Base-by-base conservation (phyloP, 176 grass and related monocot genomes). In the Cenchrus americanus region DNA sequence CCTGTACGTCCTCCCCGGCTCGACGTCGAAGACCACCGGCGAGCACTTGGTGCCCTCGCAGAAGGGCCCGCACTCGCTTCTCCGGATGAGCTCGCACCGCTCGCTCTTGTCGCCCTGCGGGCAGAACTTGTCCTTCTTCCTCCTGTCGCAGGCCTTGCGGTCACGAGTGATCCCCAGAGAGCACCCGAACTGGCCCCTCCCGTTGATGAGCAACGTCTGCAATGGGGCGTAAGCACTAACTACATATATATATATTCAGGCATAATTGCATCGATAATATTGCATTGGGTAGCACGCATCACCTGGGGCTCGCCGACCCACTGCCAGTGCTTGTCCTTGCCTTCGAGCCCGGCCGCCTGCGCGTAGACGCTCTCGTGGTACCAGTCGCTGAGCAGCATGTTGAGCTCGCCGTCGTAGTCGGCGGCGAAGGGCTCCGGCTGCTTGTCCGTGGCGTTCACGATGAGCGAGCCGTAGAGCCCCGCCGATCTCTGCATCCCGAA, bases 221-320 rank as follows among this genome's bases (percentile, higher is more conserved):
- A 44, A 17, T 34, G 3, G 27, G 27, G 27, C 27, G 27, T 30
- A 1, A 30, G 27, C 27, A 30, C 27, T 30, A n/a, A n/a, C n/a
- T 30, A 30, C 27, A 30, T 30, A 1, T 1, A 30, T 30, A n/a
- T n/a, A n/a, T 30, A 30, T 30, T 30, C 27, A 30, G 27, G 27
- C 27, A 30, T 30, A n/a, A n/a, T 34, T 34, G 32, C 2, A 34
- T 34, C 3, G 34, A 37, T 37, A 37, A 37, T 37, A 37, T 37
- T 37, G 34, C 34, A 37, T 37, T 37, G 34, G 4, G 34, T 37
- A 37, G 34, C 34, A 37, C 4, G 4, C 34, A 37, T 37, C 69
- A 92, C 94, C 92, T 97, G 94, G 0, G 94, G 94, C 79, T 97
- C 94, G 62, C 94, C 94, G 27, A 97, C 89, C 94, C 94, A 97